phyloP scores from a whole-genome alignment of 1,139 yeast species.

The Debaryomyces robertsiae region DNA sequence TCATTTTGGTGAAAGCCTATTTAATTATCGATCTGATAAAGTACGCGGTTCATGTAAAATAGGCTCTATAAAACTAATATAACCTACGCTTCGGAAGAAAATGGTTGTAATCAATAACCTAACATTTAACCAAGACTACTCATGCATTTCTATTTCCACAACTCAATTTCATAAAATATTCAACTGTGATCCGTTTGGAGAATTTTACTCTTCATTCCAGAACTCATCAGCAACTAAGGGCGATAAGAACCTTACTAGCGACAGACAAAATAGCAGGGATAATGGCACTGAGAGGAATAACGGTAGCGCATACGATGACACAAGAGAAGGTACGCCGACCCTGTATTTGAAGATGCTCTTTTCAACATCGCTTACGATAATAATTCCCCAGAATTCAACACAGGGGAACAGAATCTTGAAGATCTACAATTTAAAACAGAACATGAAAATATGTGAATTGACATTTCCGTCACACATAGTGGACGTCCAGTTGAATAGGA shows the following conservation, averaged over 20 bases:
- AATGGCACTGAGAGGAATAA: constrained; percentile 20
- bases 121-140: constrained; percentile 47
- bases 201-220: constrained; percentile 35
- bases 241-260: constrained; percentile 4
- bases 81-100: neutral
- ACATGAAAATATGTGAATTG: constrained; percentile 68
- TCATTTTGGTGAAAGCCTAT: too few species aligned
- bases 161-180: constrained; percentile 38
- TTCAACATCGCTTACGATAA: constrained; percentile 67
- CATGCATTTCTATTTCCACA: constrained; percentile 44
- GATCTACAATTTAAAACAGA: constrained; percentile 68
- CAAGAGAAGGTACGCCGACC: constrained; percentile 24
- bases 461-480: constrained; percentile 65
- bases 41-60: constrained; percentile 6
- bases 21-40: constrained; percentile 2
- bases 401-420: constrained; percentile 54
- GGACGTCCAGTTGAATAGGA: constrained; percentile 65
- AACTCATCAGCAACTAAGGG: constrained; percentile 14
- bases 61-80: neutral
- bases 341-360: constrained; percentile 61
- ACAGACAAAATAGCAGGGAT: constrained; percentile 25
- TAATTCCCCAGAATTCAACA: constrained; percentile 51
- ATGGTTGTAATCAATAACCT: constrained; percentile 38
- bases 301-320: constrained; percentile 6
- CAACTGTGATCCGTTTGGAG: constrained; percentile 54